These are phyloP conservation scores for Hericium alpestre DNA, from an alignment of 768 basidiomycete species.

Conservation along the genomic window DNA sequence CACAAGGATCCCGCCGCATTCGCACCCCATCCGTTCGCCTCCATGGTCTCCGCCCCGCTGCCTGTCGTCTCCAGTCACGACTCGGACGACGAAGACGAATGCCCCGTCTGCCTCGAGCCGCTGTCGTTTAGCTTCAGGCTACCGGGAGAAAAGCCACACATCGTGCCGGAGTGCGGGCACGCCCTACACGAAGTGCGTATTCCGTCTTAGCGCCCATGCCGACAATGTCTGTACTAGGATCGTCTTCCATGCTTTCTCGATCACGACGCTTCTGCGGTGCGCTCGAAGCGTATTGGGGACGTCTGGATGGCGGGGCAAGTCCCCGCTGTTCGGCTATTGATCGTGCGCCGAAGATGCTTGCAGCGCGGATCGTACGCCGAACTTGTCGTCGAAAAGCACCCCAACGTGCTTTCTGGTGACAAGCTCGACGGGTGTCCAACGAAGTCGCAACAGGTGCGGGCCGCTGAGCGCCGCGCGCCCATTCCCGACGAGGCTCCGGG, in stretches of 20 bases:
- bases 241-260: background rate
- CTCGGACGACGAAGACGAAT: slow-evolving; percentile 68
- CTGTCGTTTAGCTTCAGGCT: slow-evolving; percentile 87
- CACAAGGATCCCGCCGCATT: slow-evolving; percentile 25
- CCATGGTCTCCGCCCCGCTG: slow-evolving; percentile 53
- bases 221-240: no score
- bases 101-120: slow-evolving; percentile 94
- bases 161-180: slow-evolving; percentile 96
- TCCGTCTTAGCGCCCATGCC: no score
- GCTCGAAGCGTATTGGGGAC: background rate
- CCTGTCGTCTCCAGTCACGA: slow-evolving; percentile 65
- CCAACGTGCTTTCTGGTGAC: no score
- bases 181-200: slow-evolving; percentile 79
- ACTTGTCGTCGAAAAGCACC: no score
- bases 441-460: no score
- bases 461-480: no score
- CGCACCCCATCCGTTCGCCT: slow-evolving; percentile 40
- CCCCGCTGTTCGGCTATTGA: no score
- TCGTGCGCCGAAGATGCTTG: no score
- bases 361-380: no score
- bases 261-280: background rate
- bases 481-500: no score
- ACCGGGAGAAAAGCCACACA: slow-evolving; percentile 94
- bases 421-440: no score
- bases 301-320: no score